Evolutionary conservation across 345 rosid genomes (phyloP).

Genomic region (Brassica incana): DNA sequence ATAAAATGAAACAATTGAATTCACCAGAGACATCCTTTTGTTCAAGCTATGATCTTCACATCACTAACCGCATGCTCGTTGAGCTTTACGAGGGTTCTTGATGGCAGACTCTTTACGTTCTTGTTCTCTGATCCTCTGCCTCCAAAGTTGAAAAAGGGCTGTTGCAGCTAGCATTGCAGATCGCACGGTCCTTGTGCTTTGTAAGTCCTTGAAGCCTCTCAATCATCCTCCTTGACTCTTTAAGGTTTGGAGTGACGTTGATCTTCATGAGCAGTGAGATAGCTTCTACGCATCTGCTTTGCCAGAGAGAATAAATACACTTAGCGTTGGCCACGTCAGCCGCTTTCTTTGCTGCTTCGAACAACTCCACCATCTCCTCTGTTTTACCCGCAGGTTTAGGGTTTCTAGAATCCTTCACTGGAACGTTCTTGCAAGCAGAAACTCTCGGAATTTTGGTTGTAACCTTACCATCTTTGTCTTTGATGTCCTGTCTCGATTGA

Average conservation of each 20-base stretch:
- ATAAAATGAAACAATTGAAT: not conserved
- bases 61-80: not conserved
- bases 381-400: not conserved
- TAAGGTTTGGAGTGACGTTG: not conserved
- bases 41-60: not conserved
- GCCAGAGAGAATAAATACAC: not conserved
- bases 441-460: not conserved
- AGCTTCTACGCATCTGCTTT: constrained; percentile 12
- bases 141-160: constrained; percentile 12
- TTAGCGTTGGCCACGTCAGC: constrained; percentile 1
- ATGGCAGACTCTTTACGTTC: not conserved
- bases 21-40: not conserved
- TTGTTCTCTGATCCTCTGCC: constrained; percentile 1
- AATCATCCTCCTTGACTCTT: constrained; percentile 2
- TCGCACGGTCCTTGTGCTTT: constrained; percentile 15
- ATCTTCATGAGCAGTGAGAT: not conserved
- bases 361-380: not conserved
- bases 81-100: not conserved
- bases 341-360: constrained; percentile 22
- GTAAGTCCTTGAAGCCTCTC: constrained; percentile 20
- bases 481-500: not conserved
- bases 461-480: not conserved
- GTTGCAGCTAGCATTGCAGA: not conserved
- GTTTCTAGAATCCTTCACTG: not conserved
- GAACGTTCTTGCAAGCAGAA: not conserved